Conservation (phyloP, 2,329 filamentous ascomycete species). For the Clathrospora elynae region DNA sequence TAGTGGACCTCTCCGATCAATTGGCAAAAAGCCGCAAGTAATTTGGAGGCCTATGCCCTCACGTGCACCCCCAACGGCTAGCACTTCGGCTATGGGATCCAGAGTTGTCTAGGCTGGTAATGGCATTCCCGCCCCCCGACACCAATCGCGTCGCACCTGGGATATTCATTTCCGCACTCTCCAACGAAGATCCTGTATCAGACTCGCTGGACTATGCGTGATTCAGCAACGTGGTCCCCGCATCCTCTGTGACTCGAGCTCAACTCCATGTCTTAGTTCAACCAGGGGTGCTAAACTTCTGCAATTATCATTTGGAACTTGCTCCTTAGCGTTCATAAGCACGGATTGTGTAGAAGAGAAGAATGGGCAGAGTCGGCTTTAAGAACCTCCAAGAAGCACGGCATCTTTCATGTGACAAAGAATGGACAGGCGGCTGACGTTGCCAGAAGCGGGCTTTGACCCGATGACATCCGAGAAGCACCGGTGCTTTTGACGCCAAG, state of each 20-base stretch:
- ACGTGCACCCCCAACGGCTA: constrained; percentile 28
- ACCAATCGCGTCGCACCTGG: constrained; percentile 33
- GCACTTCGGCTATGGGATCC: constrained; percentile 27
- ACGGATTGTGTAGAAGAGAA: not conserved
- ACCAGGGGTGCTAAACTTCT: constrained; percentile 1
- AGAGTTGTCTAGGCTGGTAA: constrained; percentile 31
- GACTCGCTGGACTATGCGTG: constrained; percentile 12
- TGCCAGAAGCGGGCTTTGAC: constrained; percentile 31
- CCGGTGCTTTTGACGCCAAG: constrained; percentile 37
- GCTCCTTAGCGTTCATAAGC: constrained; percentile 10
- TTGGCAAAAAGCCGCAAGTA: constrained; percentile 26
- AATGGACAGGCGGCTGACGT: constrained; percentile 32
- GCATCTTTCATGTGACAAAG: constrained; percentile 22
- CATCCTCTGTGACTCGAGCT: constrained; percentile 19
- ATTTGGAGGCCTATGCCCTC: constrained; percentile 24
- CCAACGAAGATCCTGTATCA: constrained; percentile 23
- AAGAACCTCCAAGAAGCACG: constrained; percentile 20
- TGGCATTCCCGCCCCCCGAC: constrained; percentile 16
- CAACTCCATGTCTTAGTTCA: not conserved
- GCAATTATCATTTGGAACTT: constrained; percentile 1
- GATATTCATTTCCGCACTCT: constrained; percentile 36
- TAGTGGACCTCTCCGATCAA: constrained; percentile 29
- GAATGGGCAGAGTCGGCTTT: constrained; percentile 18
- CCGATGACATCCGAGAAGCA: constrained; percentile 43
- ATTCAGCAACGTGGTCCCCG: constrained; percentile 18